Percentiles rank a stretch among this genome's conserved stretches.
Evolutionary conservation across 164 flowering plant species (phyloP).

Genomic region (Annona cherimola): DNA sequence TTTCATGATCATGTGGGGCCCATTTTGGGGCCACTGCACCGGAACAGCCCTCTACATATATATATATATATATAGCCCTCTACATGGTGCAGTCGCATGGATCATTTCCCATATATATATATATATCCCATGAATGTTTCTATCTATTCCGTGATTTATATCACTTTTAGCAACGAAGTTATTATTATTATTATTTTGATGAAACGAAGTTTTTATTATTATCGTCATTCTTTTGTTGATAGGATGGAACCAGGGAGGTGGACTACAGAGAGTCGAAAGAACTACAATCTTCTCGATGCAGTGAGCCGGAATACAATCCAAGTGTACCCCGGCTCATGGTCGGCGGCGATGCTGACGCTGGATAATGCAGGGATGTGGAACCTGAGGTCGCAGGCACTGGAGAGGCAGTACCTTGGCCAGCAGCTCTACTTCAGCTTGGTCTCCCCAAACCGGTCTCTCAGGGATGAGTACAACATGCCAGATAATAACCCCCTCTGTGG

Average conservation of each 20-base stretch:
- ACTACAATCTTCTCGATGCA: not conserved
- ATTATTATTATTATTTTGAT: no score
- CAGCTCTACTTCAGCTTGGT: constrained; percentile 36
- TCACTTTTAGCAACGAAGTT: not conserved
- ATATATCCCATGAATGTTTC: not conserved
- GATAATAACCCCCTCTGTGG: constrained; percentile 28
- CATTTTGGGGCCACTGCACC: no score
- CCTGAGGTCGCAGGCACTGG: constrained; percentile 37
- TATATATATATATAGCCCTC: no score
- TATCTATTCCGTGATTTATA: not conserved
- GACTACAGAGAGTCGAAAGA: not conserved
- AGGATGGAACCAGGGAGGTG: no score
- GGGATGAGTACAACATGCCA: constrained; percentile 45
- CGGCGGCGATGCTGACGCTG: constrained; percentile 39
- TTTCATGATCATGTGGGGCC: no score
- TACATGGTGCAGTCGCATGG: no score
- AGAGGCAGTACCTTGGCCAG: constrained; percentile 46
- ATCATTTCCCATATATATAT: no score
- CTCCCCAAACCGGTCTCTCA: constrained; percentile 35
- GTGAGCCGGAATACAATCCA: constrained; percentile 3
- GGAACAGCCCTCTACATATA: no score
- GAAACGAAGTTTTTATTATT: not conserved
- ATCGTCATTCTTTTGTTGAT: no score
- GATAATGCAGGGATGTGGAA: constrained; percentile 73
- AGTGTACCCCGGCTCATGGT: constrained; percentile 57